Evolutionary conservation across 1,284 basidiomycete species (phyloP), one percentile per base, ranked within the genome.

Genomic region (Fistulina hepatica): DNA sequence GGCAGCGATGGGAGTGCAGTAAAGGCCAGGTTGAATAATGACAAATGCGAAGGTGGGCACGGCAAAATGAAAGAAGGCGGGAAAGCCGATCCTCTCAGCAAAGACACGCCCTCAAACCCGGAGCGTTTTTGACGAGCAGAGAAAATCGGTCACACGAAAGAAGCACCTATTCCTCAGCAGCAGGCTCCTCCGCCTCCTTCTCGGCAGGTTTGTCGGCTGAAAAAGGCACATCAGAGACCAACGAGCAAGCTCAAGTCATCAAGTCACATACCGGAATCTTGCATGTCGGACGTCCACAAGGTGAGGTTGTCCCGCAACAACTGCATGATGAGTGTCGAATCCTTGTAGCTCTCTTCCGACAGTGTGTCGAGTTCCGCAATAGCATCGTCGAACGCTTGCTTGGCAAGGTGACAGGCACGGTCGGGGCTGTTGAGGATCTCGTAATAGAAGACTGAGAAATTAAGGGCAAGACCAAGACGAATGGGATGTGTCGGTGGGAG

Each of bases 391-490:
- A 81, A 79, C 2, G 78, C 76, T 44, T 74, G 73, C 50, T 81
- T 81, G 2, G 78, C 92, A 46, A 95, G 73, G 60, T 91, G 88
- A 63, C 90, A 93, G 33, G 91, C 92, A 47, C 86, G 73, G 59
- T 93, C 86, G 41, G 91, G 89, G 52, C 81, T 86, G 64, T 88
- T 85, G 54, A 82, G 73, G 56, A 95, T 92, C 63, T 95, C 91
- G 63, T 94, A 92, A 66, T 90, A 95, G 67, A 91, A 97, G 46
- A 97, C 91, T 33, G 89, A 86, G 64, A 97, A 95, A 69, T 95
- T 97, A 54, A 97, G 73, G 30, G 92, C 91, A 37, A 97, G 69
- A 44, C 92, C 92, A 41, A 97, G 69, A 54, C 92, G 66, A 10
- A 77, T 81, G 24, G 78, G 76, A 50, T 81, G 76, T 35, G 71